These are phyloP conservation scores for Chiua virens DNA, from an alignment of 768 basidiomycete species.

Conservation along the genomic window DNA sequence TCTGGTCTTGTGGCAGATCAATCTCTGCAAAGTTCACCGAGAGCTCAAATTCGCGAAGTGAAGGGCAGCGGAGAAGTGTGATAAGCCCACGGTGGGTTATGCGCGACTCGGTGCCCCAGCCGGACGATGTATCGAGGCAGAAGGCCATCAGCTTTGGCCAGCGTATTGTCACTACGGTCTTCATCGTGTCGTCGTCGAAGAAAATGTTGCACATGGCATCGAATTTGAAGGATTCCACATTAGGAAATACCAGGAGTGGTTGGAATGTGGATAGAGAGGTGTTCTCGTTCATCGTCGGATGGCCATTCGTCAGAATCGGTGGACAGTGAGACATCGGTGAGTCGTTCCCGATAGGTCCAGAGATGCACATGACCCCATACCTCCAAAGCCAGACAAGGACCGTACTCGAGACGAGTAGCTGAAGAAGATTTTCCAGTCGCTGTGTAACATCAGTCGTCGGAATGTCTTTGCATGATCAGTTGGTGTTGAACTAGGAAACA, in stretches of 20 bases:
- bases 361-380: too few relatives aligned
- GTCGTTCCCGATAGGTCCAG: not conserved
- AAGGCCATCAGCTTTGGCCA: slow-evolving; percentile 18
- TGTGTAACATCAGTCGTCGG: too few relatives aligned
- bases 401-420: too few relatives aligned
- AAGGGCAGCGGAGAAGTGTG: slow-evolving; percentile 17
- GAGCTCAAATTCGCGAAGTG: slow-evolving; percentile 16
- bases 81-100: slow-evolving; percentile 25
- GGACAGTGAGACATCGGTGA: slow-evolving; percentile 8
- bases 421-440: too few relatives aligned
- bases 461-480: too few relatives aligned
- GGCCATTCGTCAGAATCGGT: not conserved
- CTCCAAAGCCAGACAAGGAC: too few relatives aligned
- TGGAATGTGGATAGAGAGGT: slow-evolving; percentile 18
- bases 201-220: too few relatives aligned
- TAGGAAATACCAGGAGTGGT: slow-evolving; percentile 15
- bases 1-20: slow-evolving; percentile 1
- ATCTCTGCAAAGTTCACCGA: slow-evolving; percentile 21
- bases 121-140: slow-evolving; percentile 17
- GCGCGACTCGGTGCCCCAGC: slow-evolving; percentile 16
- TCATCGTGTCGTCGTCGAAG: slow-evolving; percentile 21
- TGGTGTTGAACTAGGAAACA: too few relatives aligned
- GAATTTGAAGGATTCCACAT: too few relatives aligned
- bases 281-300: not conserved
- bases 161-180: slow-evolving; percentile 12